phyloP scores from a whole-genome alignment of 495 filamentous ascomycete genomes.

The Aspergillus heteromorphus region DNA sequence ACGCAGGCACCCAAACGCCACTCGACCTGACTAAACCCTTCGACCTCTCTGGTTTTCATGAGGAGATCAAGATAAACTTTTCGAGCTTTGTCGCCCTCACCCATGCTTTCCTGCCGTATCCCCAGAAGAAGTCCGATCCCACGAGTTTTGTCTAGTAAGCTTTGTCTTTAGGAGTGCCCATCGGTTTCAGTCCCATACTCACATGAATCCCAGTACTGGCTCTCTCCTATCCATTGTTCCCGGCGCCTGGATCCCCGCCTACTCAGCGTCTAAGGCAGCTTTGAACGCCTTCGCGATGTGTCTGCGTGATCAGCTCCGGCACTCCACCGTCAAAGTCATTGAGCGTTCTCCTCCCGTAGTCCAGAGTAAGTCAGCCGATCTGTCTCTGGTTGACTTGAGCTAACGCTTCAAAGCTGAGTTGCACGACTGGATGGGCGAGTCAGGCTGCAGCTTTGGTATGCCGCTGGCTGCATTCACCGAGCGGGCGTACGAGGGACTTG shows the following conservation, averaged over 20 bases:
- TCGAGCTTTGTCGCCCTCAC: constrained; percentile 53
- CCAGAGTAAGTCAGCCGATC: constrained; percentile 38
- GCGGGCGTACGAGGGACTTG: constrained; percentile 49
- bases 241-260: constrained; percentile 30
- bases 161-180: neutral
- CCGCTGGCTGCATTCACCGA: constrained; percentile 54
- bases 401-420: constrained; percentile 27
- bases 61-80: constrained; percentile 62
- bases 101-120: constrained; percentile 55
- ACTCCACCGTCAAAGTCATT: constrained; percentile 49
- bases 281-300: constrained; percentile 44
- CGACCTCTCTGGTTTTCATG: constrained; percentile 43
- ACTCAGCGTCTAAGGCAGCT: constrained; percentile 41
- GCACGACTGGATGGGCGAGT: constrained; percentile 34
- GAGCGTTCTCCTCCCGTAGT: constrained; percentile 65
- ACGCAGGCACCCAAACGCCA: constrained; percentile 35
- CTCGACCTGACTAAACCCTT: constrained; percentile 58
- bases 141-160: constrained; percentile 30
- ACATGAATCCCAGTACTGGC: constrained; percentile 23
- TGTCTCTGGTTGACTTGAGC: neutral
- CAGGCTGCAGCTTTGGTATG: constrained; percentile 49
- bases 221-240: constrained; percentile 41
- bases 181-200: too few relatives aligned
- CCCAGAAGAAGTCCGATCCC: constrained; percentile 38
- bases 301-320: constrained; percentile 53